Conservation (phyloP, 768 basidiomycete species). For the Leccinum obscurum region DNA sequence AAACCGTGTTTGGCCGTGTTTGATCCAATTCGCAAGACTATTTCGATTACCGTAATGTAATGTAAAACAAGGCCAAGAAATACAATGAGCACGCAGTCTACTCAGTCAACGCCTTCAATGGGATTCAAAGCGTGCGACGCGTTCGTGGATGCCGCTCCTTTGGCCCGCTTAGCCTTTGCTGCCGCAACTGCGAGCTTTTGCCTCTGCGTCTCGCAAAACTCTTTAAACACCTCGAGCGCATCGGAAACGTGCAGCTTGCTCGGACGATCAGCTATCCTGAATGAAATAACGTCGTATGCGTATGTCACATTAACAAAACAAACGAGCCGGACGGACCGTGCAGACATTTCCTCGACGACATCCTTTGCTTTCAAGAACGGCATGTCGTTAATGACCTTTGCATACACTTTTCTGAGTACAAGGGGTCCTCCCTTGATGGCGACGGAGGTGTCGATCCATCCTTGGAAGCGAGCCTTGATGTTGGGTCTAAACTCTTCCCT, state of each 20-base stretch:
- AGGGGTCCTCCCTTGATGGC: constrained; percentile 40
- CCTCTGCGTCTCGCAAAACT: constrained; percentile 52
- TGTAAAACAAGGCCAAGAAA: constrained; percentile 8
- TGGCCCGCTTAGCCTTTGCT: constrained; percentile 18
- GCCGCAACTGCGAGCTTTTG: constrained; percentile 32
- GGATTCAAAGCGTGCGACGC: constrained; percentile 1
- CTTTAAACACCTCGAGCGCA: constrained; percentile 47
- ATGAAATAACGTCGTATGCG: background rate
- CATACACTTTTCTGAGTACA: constrained; percentile 43
- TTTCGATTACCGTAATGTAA: constrained; percentile 8
- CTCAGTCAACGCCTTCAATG: constrained; percentile 37
- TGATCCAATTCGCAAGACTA: constrained; percentile 17
- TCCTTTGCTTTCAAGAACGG: constrained; percentile 55
- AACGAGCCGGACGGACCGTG: constrained; percentile 38
- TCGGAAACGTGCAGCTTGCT: constrained; percentile 54
- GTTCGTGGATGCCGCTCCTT: background rate
- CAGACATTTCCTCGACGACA: constrained; percentile 55
- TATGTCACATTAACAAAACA: background rate
- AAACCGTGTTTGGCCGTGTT: constrained; percentile 8
- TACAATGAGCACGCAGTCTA: background rate
- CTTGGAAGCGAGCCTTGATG: constrained; percentile 55
- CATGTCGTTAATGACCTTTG: constrained; percentile 50
- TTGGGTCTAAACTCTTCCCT: constrained; percentile 61
- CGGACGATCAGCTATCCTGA: constrained; percentile 57
- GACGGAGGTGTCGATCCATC: constrained; percentile 49